These are phyloP conservation scores for Mycosphaerella sp. DNA, from an alignment of 2,329 filamentous ascomycete species.

Conservation along the genomic window DNA sequence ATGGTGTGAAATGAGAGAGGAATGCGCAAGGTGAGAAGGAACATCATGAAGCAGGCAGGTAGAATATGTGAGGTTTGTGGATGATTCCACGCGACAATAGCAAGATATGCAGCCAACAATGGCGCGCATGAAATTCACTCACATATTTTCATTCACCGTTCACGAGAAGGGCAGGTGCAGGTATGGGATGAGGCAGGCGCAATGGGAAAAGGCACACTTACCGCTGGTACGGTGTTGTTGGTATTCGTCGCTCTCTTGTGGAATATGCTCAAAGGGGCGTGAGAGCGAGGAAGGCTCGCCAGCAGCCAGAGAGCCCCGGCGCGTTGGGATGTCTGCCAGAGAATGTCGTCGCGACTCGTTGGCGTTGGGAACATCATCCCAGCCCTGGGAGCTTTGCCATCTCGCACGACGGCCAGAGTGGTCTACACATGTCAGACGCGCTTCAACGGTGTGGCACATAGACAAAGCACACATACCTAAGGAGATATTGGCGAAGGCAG, in stretches of 20 bases:
- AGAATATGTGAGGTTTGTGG: not conserved
- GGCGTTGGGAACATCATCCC: conserved; percentile 54
- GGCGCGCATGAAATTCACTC: not conserved
- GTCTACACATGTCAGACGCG: conserved; percentile 19
- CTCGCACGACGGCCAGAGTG: conserved; percentile 35
- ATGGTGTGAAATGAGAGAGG: conserved; percentile 1
- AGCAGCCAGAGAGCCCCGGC: conserved; percentile 32
- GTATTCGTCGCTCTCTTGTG: conserved; percentile 17
- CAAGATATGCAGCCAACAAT: not conserved
- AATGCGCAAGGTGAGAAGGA: not conserved
- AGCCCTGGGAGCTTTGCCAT: conserved; percentile 67
- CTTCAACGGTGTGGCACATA: not conserved
- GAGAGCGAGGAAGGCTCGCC: conserved; percentile 21
- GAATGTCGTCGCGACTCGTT: conserved; percentile 74
- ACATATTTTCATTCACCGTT: conserved; percentile 1
- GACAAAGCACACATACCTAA: conserved; percentile 23
- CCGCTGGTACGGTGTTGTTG: conserved; percentile 7
- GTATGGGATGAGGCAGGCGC: not conserved
- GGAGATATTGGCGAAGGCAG: conserved; percentile 26
- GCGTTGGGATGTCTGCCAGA: conserved; percentile 50
- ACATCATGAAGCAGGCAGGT: not conserved
- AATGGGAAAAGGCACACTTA: conserved; percentile 14
- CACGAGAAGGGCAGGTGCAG: conserved; percentile 7
- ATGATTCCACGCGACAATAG: not conserved
- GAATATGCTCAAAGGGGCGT: conserved; percentile 19